Conservation (phyloP, 75 land plant species). For the Picea sitchensis region DNA sequence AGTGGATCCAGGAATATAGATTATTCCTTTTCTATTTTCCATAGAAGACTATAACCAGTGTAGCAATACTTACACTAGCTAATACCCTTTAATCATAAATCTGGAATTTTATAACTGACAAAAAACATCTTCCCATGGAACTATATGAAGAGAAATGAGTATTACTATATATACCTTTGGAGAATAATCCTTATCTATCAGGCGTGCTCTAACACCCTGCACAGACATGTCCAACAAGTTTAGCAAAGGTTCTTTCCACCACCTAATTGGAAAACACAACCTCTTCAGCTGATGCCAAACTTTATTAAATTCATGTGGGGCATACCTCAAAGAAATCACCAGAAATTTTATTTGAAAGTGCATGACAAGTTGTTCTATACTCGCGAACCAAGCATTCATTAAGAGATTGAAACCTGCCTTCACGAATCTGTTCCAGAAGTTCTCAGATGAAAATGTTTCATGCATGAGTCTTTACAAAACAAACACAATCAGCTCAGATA, state of each 20-base stretch:
- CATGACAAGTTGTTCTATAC: conserved; percentile 71
- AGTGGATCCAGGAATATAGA: no score
- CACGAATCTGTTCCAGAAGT: conserved; percentile 31
- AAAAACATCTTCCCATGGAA: neutral
- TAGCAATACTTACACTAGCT: no score
- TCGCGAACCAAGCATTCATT: conserved; percentile 82
- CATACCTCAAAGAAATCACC: conserved; percentile 84
- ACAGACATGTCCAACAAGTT: neutral
- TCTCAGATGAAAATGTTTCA: neutral
- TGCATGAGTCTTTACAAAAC: no score
- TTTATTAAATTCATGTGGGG: neutral
- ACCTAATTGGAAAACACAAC: neutral
- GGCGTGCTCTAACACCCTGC: conserved; percentile 83
- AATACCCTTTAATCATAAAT: no score
- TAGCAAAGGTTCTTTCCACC: neutral
- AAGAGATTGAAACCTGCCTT: conserved; percentile 78
- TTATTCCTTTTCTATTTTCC: no score
- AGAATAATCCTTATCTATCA: conserved; percentile 77
- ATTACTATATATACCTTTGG: conserved; percentile 57
- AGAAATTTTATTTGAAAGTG: conserved; percentile 41
- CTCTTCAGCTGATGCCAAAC: neutral
- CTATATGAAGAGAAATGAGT: no score
- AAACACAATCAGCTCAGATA: neutral
- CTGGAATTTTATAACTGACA: neutral
- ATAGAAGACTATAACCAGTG: no score